Evolutionary conservation across 2,329 filamentous ascomycete species (phyloP).

Genomic region (Claviceps sorghi): DNA sequence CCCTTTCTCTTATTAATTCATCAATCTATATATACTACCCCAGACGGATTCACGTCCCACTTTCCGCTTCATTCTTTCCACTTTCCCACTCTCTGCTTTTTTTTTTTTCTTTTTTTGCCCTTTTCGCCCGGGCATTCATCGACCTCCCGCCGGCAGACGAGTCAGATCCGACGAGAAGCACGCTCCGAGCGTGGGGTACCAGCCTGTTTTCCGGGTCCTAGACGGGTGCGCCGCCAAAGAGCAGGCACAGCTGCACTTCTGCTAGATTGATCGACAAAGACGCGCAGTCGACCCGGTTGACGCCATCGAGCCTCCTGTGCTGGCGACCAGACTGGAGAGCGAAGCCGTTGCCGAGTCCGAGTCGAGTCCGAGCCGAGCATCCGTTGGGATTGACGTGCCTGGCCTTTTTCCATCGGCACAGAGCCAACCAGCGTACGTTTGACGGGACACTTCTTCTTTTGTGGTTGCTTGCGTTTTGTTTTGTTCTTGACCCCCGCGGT

Average conservation of each 20-base stretch:
- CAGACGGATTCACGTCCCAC: neutral
- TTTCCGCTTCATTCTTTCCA: neutral
- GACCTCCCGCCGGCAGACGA: neutral
- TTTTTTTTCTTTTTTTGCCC: neutral
- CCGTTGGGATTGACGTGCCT: neutral
- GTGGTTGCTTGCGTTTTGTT: neutral
- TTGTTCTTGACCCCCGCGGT: neutral
- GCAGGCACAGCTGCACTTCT: neutral
- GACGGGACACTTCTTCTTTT: neutral
- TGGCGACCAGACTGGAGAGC: neutral
- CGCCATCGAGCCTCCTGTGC: neutral
- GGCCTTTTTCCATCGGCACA: neutral
- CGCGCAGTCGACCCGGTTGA: neutral
- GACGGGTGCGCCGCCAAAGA: too few species aligned
- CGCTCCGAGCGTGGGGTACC: too few species aligned
- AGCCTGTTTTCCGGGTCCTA: too few species aligned
- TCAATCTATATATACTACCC: neutral
- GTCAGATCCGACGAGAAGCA: too few species aligned
- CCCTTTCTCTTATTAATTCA: neutral
- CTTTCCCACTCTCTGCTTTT: too few species aligned
- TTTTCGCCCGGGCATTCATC: neutral
- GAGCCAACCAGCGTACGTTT: neutral
- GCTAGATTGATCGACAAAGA: neutral
- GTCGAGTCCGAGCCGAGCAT: neutral
- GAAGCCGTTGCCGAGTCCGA: neutral